Evolutionary conservation across 2,329 filamentous ascomycete genomes (phyloP).

Genomic region (Dissoconium aciculare): DNA sequence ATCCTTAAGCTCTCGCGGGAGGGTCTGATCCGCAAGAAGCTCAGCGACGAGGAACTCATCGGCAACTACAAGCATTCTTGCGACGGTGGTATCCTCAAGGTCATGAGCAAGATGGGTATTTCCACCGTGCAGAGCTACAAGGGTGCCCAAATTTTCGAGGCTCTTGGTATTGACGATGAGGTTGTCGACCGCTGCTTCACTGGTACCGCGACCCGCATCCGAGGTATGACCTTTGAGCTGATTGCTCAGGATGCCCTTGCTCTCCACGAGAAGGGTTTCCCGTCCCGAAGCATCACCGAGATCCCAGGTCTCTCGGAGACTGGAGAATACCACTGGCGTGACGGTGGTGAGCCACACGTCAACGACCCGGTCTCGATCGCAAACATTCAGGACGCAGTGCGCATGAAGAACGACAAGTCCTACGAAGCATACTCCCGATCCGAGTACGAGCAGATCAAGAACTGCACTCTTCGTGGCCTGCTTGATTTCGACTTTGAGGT

Average conservation of each 20-base stretch:
- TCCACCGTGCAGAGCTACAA: conserved; percentile 94
- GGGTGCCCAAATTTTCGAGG: conserved; percentile 94
- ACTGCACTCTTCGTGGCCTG: conserved; percentile 84
- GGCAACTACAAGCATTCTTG: conserved; percentile 95
- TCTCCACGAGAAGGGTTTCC: conserved; percentile 87
- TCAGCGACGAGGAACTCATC: conserved; percentile 67
- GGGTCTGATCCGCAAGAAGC: conserved; percentile 78
- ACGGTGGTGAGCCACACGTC: conserved; percentile 86
- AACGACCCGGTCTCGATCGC: conserved; percentile 92
- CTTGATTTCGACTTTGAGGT: conserved; percentile 95
- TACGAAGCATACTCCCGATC: conserved; percentile 91
- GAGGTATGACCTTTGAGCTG: conserved; percentile 81
- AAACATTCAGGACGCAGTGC: conserved; percentile 91
- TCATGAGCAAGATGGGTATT: conserved; percentile 99
- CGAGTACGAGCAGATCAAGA: conserved; percentile 92
- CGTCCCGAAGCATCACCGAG: conserved; percentile 59
- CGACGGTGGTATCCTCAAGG: conserved; percentile 90
- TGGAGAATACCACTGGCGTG: conserved; percentile 96
- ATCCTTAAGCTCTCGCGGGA: conserved; percentile 94
- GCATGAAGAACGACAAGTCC: conserved; percentile 95
- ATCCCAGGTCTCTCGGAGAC: conserved; percentile 76
- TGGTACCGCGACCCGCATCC: conserved; percentile 85
- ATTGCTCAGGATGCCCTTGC: conserved; percentile 91
- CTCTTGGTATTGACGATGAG: conserved; percentile 77
- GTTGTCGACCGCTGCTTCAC: conserved; percentile 92